Percentiles rank a stretch among this genome's conserved stretches.
Conservation (phyloP, 1,284 basidiomycete genomes). For the Jaminaea rosea region DNA sequence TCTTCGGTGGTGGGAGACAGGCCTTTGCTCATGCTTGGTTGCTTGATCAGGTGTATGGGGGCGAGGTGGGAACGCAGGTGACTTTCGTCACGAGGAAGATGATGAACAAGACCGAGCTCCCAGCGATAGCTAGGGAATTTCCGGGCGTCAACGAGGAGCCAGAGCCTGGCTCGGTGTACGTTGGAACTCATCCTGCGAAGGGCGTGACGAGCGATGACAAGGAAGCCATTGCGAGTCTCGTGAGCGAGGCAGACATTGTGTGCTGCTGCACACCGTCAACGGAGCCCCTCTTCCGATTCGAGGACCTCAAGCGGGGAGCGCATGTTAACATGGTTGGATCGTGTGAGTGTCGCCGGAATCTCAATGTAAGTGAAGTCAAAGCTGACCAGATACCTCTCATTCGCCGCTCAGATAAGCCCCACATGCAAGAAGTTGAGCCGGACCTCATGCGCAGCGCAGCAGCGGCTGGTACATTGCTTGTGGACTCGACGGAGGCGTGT, state of each 20-base stretch:
- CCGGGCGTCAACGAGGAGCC: too few relatives aligned
- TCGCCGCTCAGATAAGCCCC: not conserved
- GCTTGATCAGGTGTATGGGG: slow-evolving; percentile 56
- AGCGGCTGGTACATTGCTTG: not conserved
- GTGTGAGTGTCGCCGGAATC: too few relatives aligned
- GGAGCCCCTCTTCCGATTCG: slow-evolving; percentile 59
- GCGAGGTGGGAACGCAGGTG: slow-evolving; percentile 53
- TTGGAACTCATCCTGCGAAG: too few relatives aligned
- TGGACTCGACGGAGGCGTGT: not conserved
- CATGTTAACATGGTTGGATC: too few relatives aligned
- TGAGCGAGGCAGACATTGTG: slow-evolving; percentile 55
- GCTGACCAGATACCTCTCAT: not conserved
- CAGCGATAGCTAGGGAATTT: too few relatives aligned
- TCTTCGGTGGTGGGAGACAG: slow-evolving; percentile 64
- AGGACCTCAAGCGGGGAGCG: too few relatives aligned
- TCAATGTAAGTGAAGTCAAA: not conserved
- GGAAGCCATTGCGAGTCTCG: slow-evolving; percentile 13
- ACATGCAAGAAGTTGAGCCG: slow-evolving; percentile 1
- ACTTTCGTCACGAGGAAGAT: slow-evolving; percentile 52
- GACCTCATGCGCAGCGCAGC: not conserved
- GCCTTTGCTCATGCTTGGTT: slow-evolving; percentile 56
- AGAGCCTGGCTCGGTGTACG: too few relatives aligned
- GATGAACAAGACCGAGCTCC: slow-evolving; percentile 15
- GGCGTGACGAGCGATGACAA: not conserved
- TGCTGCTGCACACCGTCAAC: slow-evolving; percentile 70